A percentile compares a stretch with the other conserved stretches of the same genome.
phyloP scores from a whole-genome alignment of 2,329 filamentous ascomycete genomes.

The Trichoderma harzianum region DNA sequence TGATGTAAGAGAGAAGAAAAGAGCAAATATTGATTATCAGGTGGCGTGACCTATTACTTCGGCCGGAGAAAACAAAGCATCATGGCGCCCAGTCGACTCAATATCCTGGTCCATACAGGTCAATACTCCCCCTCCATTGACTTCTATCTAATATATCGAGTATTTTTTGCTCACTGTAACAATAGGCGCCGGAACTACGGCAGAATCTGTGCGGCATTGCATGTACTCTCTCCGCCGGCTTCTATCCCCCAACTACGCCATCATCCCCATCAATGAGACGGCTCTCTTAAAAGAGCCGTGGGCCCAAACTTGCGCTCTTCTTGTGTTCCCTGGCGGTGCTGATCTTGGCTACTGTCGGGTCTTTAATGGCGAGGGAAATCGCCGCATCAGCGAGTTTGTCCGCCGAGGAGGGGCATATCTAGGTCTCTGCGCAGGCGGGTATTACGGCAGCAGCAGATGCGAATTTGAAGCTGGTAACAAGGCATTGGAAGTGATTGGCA shows the following conservation, averaged over 20 bases:
- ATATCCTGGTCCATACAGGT: conserved; percentile 93
- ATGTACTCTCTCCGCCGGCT: conserved; percentile 82
- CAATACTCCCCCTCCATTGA: conserved; percentile 27
- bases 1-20: conserved; percentile 18
- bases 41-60: background rate
- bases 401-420: conserved; percentile 81
- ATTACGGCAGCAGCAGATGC: conserved; percentile 77
- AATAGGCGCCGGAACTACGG: conserved; percentile 76
- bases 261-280: conserved; percentile 76
- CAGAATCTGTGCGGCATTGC: conserved; percentile 86
- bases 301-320: conserved; percentile 77
- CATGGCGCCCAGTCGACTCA: conserved; percentile 71
- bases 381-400: conserved; percentile 79
- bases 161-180: conserved; percentile 15
- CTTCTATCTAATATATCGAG: background rate
- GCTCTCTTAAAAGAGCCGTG: conserved; percentile 89
- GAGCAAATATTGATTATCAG: background rate
- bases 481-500: conserved; percentile 78
- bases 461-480: conserved; percentile 86
- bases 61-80: conserved; percentile 9
- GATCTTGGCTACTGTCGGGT: conserved; percentile 86
- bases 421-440: conserved; percentile 91
- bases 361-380: conserved; percentile 84
- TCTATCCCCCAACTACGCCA: conserved; percentile 86
- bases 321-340: conserved; percentile 92